Conservation (phyloP, 2,329 filamentous ascomycete species). For the Neurospora sp. region DNA sequence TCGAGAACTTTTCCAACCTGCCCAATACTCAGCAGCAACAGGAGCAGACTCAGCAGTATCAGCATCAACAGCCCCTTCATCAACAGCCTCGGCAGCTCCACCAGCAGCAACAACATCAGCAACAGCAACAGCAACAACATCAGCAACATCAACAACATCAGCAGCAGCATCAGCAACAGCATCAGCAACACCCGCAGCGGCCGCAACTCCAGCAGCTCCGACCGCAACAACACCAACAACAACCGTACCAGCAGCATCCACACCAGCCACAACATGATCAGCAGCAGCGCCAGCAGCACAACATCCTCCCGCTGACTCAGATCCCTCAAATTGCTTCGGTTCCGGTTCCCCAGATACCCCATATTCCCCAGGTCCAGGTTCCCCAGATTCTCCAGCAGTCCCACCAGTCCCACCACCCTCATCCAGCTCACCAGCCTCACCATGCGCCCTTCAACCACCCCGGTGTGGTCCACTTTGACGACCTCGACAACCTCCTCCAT, state of each 20-base stretch:
- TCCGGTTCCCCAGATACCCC: not conserved
- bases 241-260: not conserved
- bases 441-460: conserved; percentile 3
- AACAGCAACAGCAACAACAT: not conserved
- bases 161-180: not conserved
- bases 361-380: not conserved
- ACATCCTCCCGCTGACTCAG: not conserved
- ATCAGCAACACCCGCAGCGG: not conserved
- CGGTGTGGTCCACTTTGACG: conserved; percentile 6
- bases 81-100: not conserved
- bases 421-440: not conserved
- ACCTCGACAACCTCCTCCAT: conserved; percentile 12
- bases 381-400: not conserved
- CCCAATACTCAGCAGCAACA: not conserved
- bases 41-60: not conserved
- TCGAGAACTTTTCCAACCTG: not conserved
- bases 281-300: not conserved
- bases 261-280: not conserved
- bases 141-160: not conserved
- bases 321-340: not conserved
- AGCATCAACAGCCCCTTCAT: not conserved
- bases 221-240: not conserved
- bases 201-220: not conserved
- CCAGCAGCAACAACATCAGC: not conserved
- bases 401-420: not conserved